phyloP scores from a whole-genome alignment of 352 stramenopile species.

The Poterioochromonas sp. region DNA sequence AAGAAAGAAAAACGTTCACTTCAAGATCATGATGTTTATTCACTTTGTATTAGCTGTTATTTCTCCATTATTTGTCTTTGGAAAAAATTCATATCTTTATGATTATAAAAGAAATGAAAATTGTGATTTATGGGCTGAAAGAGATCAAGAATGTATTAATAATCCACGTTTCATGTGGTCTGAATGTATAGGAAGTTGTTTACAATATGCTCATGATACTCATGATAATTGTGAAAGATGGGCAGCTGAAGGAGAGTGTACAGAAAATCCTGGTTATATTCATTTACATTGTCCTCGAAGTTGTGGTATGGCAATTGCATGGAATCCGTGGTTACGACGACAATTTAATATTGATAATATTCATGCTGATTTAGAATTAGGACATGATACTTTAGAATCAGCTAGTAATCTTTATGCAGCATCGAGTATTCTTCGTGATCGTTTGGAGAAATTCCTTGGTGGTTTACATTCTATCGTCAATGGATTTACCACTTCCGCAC shows the following conservation, averaged over 20 bases:
- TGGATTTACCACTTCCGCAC: neutral
- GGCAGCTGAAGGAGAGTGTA: slow-evolving; percentile 22
- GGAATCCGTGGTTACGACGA: neutral
- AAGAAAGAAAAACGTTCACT: too few species aligned
- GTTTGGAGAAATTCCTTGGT: neutral
- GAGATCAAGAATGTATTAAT: slow-evolving; percentile 6
- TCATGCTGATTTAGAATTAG: neutral
- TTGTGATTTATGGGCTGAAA: slow-evolving; percentile 1
- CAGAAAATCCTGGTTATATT: slow-evolving; percentile 8
- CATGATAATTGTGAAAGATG: neutral
- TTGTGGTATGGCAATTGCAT: slow-evolving; percentile 9
- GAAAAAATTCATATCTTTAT: too few species aligned
- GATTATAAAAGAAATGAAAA: too few species aligned
- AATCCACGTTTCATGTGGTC: slow-evolving; percentile 25
- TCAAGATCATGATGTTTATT: too few species aligned
- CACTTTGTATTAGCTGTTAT: too few species aligned
- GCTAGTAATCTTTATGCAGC: neutral
- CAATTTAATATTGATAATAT: neutral
- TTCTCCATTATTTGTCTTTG: too few species aligned
- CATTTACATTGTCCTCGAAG: slow-evolving; percentile 18
- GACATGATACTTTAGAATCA: neutral
- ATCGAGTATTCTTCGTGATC: neutral
- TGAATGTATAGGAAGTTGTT: neutral
- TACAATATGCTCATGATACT: neutral
- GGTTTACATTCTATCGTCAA: neutral